Conservation (phyloP, 148 eudicot species). For the Rhododendron ferrugineum region DNA sequence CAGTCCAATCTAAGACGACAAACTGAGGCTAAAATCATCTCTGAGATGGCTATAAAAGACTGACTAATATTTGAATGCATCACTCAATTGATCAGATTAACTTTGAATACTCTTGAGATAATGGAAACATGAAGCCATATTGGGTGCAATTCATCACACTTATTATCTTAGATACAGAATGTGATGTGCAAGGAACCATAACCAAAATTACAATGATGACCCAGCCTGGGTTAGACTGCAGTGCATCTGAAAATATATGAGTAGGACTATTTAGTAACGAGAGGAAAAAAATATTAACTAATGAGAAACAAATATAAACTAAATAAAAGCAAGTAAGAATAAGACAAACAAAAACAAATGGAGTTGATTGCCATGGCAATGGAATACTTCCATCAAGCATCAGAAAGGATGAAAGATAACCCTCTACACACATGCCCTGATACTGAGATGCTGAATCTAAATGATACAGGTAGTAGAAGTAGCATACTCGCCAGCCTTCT, state of each 20-base stretch:
- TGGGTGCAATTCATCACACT: background rate
- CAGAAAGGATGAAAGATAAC: background rate
- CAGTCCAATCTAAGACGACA: background rate
- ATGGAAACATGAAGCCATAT: background rate
- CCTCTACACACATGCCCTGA: background rate
- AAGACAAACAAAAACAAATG: background rate
- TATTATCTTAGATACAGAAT: background rate
- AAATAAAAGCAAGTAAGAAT: background rate
- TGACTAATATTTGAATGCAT: background rate
- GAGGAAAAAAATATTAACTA: background rate
- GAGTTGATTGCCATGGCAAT: background rate
- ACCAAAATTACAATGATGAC: background rate
- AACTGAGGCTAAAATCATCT: background rate
- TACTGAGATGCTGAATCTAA: background rate
- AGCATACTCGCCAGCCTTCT: conserved; percentile 98
- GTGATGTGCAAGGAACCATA: background rate
- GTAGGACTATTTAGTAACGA: background rate
- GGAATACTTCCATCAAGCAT: background rate
- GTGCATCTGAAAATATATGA: background rate
- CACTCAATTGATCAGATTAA: background rate
- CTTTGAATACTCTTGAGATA: background rate
- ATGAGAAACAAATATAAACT: background rate
- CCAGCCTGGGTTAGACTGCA: background rate
- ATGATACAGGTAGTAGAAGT: conserved; percentile 5
- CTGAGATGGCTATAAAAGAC: background rate